A percentile compares a stretch with the other conserved stretches of the same genome.
Evolutionary conservation across 441 rosid genomes (phyloP).

Genomic region (Metrosideros polymorpha): DNA sequence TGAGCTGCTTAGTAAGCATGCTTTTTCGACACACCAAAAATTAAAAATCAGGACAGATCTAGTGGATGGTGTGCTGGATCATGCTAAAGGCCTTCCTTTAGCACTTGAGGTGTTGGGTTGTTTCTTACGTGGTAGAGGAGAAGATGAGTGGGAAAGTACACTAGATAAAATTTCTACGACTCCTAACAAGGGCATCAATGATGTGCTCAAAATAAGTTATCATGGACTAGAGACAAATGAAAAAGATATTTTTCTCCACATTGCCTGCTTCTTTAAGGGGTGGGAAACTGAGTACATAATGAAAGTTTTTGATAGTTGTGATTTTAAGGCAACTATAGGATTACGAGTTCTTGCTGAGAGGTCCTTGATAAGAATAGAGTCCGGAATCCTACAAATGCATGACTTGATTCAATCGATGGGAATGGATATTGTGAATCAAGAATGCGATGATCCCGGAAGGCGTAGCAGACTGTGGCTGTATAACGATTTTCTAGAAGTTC

Average conservation of each 20-base stretch:
- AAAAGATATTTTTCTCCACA: background rate
- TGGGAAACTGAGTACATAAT: accelerated
- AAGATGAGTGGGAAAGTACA: background rate
- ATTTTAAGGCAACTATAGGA: accelerated
- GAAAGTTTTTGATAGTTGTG: background rate
- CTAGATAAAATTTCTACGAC: no score
- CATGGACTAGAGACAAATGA: background rate
- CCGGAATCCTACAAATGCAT: accelerated
- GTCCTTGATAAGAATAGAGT: background rate
- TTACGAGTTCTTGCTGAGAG: background rate
- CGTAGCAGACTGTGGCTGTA: background rate
- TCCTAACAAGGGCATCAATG: background rate
- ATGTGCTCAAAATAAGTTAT: background rate
- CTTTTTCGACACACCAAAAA: accelerated
- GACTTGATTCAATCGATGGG: background rate
- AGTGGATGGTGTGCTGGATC: background rate
- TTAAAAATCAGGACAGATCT: background rate
- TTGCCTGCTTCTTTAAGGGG: background rate
- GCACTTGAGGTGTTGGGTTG: background rate
- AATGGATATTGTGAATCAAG: background rate
- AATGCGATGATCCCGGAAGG: background rate
- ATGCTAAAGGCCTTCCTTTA: background rate
- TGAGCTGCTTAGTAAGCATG: background rate
- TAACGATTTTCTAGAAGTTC: background rate
- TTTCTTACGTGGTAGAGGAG: background rate